Evolutionary conservation across 1,284 basidiomycete species (phyloP).

Genomic region (Termitomyces sp.): DNA sequence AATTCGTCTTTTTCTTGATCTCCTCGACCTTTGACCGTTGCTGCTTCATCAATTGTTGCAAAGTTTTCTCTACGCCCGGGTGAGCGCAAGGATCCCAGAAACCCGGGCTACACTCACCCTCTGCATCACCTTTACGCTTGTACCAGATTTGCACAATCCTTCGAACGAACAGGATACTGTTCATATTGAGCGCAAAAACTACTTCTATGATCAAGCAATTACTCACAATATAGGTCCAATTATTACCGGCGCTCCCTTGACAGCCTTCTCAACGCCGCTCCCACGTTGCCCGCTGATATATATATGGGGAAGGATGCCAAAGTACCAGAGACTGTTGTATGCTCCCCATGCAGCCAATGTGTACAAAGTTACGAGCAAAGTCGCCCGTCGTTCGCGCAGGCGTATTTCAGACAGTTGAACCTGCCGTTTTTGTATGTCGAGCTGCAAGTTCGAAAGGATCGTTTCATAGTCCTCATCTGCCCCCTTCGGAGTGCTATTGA

Average conservation of each 20-base stretch:
- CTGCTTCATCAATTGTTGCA: constrained; percentile 72
- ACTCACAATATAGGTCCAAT: constrained; percentile 75
- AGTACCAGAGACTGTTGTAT: constrained; percentile 83
- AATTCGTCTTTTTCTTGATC: constrained; percentile 96
- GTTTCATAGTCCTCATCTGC: constrained; percentile 67
- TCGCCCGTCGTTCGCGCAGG: constrained; percentile 78
- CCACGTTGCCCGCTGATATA: constrained; percentile 21
- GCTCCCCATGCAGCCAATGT: constrained; percentile 76
- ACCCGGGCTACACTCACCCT: constrained; percentile 54
- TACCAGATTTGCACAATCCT: constrained; percentile 88
- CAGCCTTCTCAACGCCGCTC: constrained; percentile 42
- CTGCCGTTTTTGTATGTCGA: constrained; percentile 72
- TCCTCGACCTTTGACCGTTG: constrained; percentile 90
- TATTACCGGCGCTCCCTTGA: constrained; percentile 54
- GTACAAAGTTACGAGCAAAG: constrained; percentile 78
- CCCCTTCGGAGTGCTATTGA: constrained; percentile 22
- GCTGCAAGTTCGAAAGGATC: constrained; percentile 56
- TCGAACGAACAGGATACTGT: constrained; percentile 78
- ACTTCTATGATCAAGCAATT: background rate
- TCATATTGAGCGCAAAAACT: constrained; percentile 8
- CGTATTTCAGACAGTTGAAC: constrained; percentile 84
- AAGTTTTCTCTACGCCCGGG: constrained; percentile 61
- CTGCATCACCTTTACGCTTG: constrained; percentile 73
- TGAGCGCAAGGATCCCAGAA: background rate
- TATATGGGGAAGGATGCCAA: constrained; percentile 55